Conservation (phyloP, 2,329 filamentous ascomycete species). For the Aspergillus caelatus region DNA sequence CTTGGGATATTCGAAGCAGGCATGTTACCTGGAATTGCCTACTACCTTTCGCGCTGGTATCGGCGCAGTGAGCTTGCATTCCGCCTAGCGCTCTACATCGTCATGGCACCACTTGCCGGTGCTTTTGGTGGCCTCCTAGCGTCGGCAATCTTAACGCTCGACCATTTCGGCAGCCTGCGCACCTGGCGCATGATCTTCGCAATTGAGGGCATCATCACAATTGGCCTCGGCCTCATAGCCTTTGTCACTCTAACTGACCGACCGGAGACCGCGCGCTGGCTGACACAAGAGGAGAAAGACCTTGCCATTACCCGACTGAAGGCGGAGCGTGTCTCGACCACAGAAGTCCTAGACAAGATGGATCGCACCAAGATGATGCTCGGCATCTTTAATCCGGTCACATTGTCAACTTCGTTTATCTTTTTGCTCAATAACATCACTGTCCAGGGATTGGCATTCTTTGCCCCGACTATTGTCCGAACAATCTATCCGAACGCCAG, state of each 20-base stretch:
- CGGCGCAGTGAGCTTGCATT: slow-evolving; percentile 68
- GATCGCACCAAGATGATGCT: slow-evolving; percentile 61
- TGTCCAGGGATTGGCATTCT: slow-evolving; percentile 71
- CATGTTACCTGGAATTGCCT: slow-evolving; percentile 73
- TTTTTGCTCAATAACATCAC: slow-evolving; percentile 71
- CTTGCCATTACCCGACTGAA: slow-evolving; percentile 69
- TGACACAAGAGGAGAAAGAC: slow-evolving; percentile 66
- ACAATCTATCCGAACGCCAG: slow-evolving; percentile 66
- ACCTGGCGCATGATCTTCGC: slow-evolving; percentile 73
- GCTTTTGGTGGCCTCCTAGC: slow-evolving; percentile 71
- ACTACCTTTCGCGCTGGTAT: slow-evolving; percentile 74
- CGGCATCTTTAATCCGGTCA: slow-evolving; percentile 68
- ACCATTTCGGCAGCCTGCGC: slow-evolving; percentile 58
- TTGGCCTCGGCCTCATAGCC: slow-evolving; percentile 58
- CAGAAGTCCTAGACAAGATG: slow-evolving; percentile 66
- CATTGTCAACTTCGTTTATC: slow-evolving; percentile 58
- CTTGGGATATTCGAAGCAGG: slow-evolving; percentile 72
- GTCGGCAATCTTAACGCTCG: slow-evolving; percentile 64
- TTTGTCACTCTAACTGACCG: slow-evolving; percentile 70
- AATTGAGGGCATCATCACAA: slow-evolving; percentile 70
- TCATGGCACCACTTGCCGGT: slow-evolving; percentile 70
- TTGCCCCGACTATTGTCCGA: slow-evolving; percentile 69
- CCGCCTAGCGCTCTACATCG: slow-evolving; percentile 68
- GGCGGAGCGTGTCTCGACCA: slow-evolving; percentile 66
- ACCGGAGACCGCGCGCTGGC: slow-evolving; percentile 69